phyloP scores from a whole-genome alignment of 441 rosid species.

The Eugenia klotzschiana region DNA sequence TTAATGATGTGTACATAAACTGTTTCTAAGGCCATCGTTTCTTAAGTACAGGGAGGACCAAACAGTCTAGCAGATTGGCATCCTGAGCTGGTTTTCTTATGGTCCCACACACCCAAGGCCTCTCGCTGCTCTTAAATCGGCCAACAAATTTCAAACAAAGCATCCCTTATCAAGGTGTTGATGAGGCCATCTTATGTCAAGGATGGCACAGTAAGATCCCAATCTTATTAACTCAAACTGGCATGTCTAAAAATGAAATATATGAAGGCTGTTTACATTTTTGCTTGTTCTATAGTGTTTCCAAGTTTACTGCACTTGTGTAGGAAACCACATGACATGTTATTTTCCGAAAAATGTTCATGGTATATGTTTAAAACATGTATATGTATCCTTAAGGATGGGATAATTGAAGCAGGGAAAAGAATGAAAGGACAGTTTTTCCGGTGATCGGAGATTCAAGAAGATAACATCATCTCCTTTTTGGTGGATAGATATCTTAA shows the following conservation, averaged over 20 bases:
- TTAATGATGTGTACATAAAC: too few species aligned
- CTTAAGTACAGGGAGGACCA: rapidly evolving
- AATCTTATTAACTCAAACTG: neutral
- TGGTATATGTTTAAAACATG: neutral
- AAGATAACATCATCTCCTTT: neutral
- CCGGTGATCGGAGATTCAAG: neutral
- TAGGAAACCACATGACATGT: neutral
- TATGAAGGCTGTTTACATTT: neutral
- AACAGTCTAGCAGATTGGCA: neutral
- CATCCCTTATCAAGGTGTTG: neutral
- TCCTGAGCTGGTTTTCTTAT: neutral
- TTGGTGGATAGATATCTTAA: neutral
- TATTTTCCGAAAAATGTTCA: rapidly evolving
- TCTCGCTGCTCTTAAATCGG: neutral
- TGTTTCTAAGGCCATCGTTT: too few species aligned
- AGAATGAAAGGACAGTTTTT: neutral
- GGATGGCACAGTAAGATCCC: neutral
- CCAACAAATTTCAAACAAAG: neutral
- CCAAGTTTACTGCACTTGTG: neutral
- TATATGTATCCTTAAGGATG: too few species aligned
- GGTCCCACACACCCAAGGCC: neutral
- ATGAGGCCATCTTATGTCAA: neutral
- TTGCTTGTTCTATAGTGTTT: rapidly evolving
- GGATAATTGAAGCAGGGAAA: neutral
- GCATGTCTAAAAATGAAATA: neutral